Evolutionary conservation across 495 filamentous ascomycete genomes (phyloP), one percentile per base, ranked within the genome.

Genomic region (Talaromyces trachyspermus): DNA sequence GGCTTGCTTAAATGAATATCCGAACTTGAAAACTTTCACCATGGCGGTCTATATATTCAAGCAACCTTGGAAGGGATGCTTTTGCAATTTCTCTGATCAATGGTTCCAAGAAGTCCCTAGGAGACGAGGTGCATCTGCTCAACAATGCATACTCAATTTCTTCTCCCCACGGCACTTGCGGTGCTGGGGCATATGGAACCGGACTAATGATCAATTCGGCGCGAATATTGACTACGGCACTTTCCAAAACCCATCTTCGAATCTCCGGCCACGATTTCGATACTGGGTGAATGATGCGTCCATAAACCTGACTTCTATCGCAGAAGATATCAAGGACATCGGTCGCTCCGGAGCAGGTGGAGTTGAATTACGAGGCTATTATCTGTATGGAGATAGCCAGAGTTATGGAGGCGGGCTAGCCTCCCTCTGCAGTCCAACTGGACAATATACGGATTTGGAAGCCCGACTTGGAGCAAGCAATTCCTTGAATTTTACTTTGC

Each of bases 141-240:
- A 12, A 15, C 30, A 14, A 35, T 35, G 30, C 30, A 35, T 35
- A 10, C 80, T 15, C 66, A 89, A 2, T 85, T 90, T 56, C 71
- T 83, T 49, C 77, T 81, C 0, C 75, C 76, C 4, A 74, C 85
- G 50, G 72, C 80, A 23, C 72, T 88, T 49, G 85, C 88, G 55
- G 84, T 81, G 53, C 72, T 69, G 19, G 62, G 75, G 26, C 55
- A 77, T 11, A 63, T 85, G 10, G 79, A 80, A 54, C 71, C 68
- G 10, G 79, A 83, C 49, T 60, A 69, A 6, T 65, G 72, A 9
- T 74, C 72, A 11, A 75, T 72, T 49, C 75, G 78, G 36, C 87
- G 80, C 75, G 72, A 78, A 23, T 89, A 85, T 40, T 22, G 14
- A 40, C 37, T 23, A 23, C 17, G 37, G 37, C 18, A 40, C 37